Base-by-base conservation (phyloP, 441 rosid species). In the Corymbia citriodora region DNA sequence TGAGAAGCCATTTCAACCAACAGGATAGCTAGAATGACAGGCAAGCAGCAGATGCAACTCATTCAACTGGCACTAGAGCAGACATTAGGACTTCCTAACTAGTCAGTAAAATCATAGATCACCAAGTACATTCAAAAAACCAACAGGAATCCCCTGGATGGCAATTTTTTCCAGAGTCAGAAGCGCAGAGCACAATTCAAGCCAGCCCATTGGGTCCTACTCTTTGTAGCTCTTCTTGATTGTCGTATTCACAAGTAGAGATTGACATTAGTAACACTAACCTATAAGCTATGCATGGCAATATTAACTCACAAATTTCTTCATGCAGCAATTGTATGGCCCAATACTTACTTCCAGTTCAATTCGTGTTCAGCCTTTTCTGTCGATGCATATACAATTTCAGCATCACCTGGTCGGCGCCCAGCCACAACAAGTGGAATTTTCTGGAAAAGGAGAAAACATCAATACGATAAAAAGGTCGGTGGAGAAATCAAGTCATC, bases 331-430 rank as follows among this genome's bases (percentile, higher is more conserved):
- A 81, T 48, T 9, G 29, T 29, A 81, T 87, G 68, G n/a, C 55
- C 40, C 31, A 16, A 87, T n/a, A 93, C 99, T 96, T 95, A 98
- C 99, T 95, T 98, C 99, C 99, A 98, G 49, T 95, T 96, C 92
- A 98, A 90, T 94, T 98, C 99, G 1, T 88, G 89, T 90, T 94
- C 96, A 90, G 99, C 99, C 92, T 93, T 97, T 11, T 93, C 93
- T 23, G 99, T 98, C 19, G 99, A 96, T 86, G 99, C 99, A 90
- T 95, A 97, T 31, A 98, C 97, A 72, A 93, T 91, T 94, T 95
- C 99, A 19, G 98, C 97, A 74, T 98, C 99, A 53, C 99, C 99
- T 2, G 97, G 94, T 87, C 99, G 94, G 72, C 98, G 91, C 90
- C 96, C 98, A 50, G 97, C 96, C 93, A 88, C 92, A 91, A 93